Conservation (phyloP, 495 filamentous ascomycete genomes). For the Penicillium cosmopolitanum region DNA sequence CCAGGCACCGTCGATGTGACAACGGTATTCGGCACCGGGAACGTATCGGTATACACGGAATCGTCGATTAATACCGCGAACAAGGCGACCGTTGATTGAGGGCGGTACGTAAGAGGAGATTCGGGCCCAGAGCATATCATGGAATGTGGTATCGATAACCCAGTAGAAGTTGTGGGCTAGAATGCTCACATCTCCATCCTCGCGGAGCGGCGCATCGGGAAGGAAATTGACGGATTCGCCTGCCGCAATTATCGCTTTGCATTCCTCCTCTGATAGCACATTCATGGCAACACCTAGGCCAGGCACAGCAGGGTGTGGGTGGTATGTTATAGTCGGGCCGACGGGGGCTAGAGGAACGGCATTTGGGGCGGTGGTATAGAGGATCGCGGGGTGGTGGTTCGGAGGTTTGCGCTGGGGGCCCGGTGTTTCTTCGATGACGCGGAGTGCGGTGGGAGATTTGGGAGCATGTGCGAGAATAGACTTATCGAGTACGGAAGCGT, state of each 20-base stretch:
- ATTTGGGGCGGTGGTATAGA: constrained; percentile 40
- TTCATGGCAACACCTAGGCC: constrained; percentile 41
- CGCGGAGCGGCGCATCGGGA: constrained; percentile 42
- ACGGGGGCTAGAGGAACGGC: constrained; percentile 35
- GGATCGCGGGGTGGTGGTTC: constrained; percentile 43
- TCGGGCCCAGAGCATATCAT: constrained; percentile 42
- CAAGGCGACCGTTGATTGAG: constrained; percentile 35
- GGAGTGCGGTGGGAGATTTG: constrained; percentile 32
- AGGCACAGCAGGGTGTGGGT: constrained; percentile 42
- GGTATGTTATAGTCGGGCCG: constrained; percentile 35
- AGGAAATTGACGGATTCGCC: constrained; percentile 44
- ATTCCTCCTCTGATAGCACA: constrained; percentile 37
- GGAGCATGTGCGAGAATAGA: constrained; percentile 38
- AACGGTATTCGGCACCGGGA: constrained; percentile 43
- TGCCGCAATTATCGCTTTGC: constrained; percentile 42
- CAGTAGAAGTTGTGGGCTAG: constrained; percentile 50
- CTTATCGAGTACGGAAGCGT: constrained; percentile 42
- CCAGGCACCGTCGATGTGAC: constrained; percentile 46
- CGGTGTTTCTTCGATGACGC: constrained; percentile 39
- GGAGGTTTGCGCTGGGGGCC: constrained; percentile 42
- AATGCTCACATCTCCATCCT: constrained; percentile 44
- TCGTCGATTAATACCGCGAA: constrained; percentile 41
- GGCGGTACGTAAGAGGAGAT: constrained; percentile 37
- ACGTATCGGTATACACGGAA: constrained; percentile 47
- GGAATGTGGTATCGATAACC: constrained; percentile 43